These are phyloP conservation scores for Hymenoscyphus fraxineus DNA, from an alignment of 2,329 filamentous ascomycete genomes.

Conservation along the genomic window DNA sequence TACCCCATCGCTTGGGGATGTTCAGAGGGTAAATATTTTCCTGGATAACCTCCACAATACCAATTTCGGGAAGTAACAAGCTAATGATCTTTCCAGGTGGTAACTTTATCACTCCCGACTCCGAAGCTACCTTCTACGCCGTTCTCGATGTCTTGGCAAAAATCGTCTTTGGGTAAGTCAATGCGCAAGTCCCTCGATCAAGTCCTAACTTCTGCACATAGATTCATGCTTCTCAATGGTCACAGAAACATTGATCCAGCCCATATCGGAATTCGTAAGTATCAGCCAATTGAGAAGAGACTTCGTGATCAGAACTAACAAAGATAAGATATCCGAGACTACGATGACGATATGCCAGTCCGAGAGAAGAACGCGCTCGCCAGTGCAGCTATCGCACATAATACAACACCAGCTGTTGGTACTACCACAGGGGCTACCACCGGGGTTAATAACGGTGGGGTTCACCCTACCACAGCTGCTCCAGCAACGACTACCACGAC, in stretches of 20 bases:
- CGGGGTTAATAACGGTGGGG: no score
- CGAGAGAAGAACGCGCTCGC: slow-evolving; percentile 2
- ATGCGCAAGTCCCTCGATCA: not conserved
- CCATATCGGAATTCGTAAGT: slow-evolving; percentile 46
- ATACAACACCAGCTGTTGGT: not conserved
- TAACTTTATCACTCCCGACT: slow-evolving; percentile 62
- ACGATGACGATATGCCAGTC: slow-evolving; percentile 12
- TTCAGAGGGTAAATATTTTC: slow-evolving; percentile 45
- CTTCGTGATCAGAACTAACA: no score
- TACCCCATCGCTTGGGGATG: slow-evolving; percentile 65
- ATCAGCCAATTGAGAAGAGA: no score
- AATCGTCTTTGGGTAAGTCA: slow-evolving; percentile 56
- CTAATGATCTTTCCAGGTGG: slow-evolving; percentile 34
- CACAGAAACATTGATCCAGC: slow-evolving; percentile 59
- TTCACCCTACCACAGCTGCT: no score
- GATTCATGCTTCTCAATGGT: slow-evolving; percentile 47
- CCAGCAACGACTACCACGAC: no score
- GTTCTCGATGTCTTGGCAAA: slow-evolving; percentile 63
- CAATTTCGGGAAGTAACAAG: not conserved
- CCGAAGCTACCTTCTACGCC: slow-evolving; percentile 65
- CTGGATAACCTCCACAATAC: no score
- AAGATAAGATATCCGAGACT: slow-evolving; percentile 32
- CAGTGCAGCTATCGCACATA: slow-evolving; percentile 3
- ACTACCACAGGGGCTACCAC: not conserved
- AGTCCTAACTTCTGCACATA: not conserved